Conservation (phyloP, 1,284 basidiomycete species). For the Ustilago cynodontis region DNA sequence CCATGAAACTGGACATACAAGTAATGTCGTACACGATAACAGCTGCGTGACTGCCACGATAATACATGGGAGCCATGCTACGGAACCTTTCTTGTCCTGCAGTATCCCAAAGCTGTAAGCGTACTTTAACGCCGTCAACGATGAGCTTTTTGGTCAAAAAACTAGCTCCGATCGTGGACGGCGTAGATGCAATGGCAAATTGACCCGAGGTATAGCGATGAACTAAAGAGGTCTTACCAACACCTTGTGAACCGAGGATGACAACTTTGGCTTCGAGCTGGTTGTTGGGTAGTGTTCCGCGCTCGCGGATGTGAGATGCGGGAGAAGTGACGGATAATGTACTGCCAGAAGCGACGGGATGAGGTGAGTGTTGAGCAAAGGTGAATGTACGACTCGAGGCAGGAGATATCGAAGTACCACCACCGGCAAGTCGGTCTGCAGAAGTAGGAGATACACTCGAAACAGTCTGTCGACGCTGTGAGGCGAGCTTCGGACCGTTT, state of each 20-base stretch:
- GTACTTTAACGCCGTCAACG: constrained; percentile 87
- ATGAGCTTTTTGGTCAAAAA: constrained; percentile 94
- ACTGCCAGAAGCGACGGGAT: constrained; percentile 11
- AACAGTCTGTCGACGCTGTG: constrained; percentile 42
- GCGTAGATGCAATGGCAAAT: constrained; percentile 53
- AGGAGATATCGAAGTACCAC: constrained; percentile 20
- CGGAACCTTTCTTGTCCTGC: constrained; percentile 95
- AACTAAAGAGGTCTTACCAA: constrained; percentile 94
- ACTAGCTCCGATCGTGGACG: constrained; percentile 90
- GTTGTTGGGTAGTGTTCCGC: constrained; percentile 35
- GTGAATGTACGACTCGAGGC: constrained; percentile 23
- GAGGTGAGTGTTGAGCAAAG: constrained; percentile 21
- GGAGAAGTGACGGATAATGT: constrained; percentile 16
- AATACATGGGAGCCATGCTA: constrained; percentile 99
- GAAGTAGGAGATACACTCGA: constrained; percentile 37
- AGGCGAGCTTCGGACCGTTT: constrained; percentile 21
- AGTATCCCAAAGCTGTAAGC: constrained; percentile 87
- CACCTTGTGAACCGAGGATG: constrained; percentile 94
- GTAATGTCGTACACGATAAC: constrained; percentile 98
- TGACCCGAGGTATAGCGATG: constrained; percentile 88
- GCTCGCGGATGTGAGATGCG: constrained; percentile 26
- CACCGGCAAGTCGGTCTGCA: constrained; percentile 9
- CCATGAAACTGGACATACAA: constrained; percentile 86
- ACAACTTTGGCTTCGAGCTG: constrained; percentile 92
- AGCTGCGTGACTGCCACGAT: constrained; percentile 96